Percentiles rank a stretch among this genome's conserved stretches.
Evolutionary conservation across 441 rosid genomes (phyloP).

Genomic region (Isatis lusitanica): DNA sequence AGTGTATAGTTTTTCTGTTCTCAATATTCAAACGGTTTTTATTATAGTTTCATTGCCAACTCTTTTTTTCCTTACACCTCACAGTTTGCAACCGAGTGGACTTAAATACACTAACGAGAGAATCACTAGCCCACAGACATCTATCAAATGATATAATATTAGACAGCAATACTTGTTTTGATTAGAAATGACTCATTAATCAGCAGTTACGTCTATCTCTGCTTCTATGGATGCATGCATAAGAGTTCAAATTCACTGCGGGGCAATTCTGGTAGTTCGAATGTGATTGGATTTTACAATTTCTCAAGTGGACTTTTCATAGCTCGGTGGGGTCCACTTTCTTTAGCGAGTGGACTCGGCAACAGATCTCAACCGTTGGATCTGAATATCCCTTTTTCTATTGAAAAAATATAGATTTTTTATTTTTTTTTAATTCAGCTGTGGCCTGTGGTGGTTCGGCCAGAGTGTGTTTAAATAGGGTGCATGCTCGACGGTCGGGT

Average conservation of each 20-base stretch:
- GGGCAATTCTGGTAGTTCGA: conserved; percentile 32
- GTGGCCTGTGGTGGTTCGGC: conserved; percentile 22
- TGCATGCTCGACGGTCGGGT: conserved; percentile 48
- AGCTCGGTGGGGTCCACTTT: conserved; percentile 1
- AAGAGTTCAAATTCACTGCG: not conserved
- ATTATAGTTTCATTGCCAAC: too few species aligned
- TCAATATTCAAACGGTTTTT: not conserved
- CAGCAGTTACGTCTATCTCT: not conserved
- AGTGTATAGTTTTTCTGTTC: too few species aligned
- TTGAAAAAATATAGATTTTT: not conserved
- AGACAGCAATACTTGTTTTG: not conserved
- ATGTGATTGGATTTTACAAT: conserved; percentile 14
- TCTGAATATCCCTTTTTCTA: conserved; percentile 9
- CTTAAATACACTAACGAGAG: not conserved
- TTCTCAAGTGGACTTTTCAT: conserved; percentile 24
- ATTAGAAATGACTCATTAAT: not conserved
- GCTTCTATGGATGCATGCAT: not conserved
- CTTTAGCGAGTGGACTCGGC: conserved; percentile 11
- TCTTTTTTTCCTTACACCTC: not conserved
- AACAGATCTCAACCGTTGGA: conserved; percentile 43
- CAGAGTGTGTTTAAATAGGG: conserved; percentile 40
- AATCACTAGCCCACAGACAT: not conserved
- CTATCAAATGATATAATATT: not conserved
- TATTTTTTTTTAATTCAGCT: not conserved
- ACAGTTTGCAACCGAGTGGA: not conserved